These are phyloP conservation scores for Lachancea kluyveri DNA, from an alignment of 805 yeast species.

Conservation along the genomic window DNA sequence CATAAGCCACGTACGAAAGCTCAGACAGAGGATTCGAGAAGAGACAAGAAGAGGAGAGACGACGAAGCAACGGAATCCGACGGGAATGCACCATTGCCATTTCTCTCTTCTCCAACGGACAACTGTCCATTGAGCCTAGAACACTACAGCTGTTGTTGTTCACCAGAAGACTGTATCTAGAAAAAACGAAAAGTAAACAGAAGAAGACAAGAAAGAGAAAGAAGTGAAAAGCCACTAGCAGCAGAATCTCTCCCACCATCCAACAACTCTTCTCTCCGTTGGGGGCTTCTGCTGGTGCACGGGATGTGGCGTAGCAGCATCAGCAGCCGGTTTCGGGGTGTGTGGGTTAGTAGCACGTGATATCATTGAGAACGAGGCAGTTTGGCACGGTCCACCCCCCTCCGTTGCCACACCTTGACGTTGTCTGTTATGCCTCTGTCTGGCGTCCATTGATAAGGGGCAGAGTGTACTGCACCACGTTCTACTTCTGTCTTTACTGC, in stretches of 20 bases:
- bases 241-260: not conserved
- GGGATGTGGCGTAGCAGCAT: slow-evolving; percentile 1
- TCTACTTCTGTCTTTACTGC: too few relatives aligned
- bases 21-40: slow-evolving; percentile 5
- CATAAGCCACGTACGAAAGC: too few relatives aligned
- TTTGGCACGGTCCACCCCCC: too few relatives aligned
- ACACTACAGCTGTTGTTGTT: not conserved
- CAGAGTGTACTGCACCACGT: slow-evolving; percentile 2
- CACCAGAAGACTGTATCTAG: not conserved
- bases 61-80: too few relatives aligned
- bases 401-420: too few relatives aligned
- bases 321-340: too few relatives aligned
- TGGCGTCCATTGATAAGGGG: too few relatives aligned
- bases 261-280: not conserved
- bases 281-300: not conserved
- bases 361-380: too few relatives aligned
- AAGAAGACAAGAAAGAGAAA: not conserved
- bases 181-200: not conserved
- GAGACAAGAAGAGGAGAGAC: not conserved
- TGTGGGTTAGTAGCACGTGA: too few relatives aligned
- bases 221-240: not conserved
- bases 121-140: not conserved
- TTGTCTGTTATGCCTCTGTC: too few relatives aligned
- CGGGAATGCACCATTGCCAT: too few relatives aligned
- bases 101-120: not conserved